Evolutionary conservation across 2,329 filamentous ascomycete species (phyloP).

Genomic region (Scedosporium aurantiacum): DNA sequence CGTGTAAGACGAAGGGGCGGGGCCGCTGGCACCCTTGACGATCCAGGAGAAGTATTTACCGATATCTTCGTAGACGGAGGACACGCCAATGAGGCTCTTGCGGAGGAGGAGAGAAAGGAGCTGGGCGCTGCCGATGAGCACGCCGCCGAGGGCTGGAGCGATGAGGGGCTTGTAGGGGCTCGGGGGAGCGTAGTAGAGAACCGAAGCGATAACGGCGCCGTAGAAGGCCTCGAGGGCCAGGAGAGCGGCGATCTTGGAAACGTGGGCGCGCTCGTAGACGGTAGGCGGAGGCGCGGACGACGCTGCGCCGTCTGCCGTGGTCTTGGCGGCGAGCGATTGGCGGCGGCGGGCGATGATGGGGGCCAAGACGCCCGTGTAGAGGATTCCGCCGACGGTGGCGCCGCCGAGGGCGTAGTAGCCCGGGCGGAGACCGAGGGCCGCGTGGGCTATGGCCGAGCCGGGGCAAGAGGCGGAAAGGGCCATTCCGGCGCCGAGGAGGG

Average conservation of each 20-base stretch:
- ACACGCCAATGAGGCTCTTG: slow-evolving; percentile 46
- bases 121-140: slow-evolving; percentile 48
- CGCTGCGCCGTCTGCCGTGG: not conserved
- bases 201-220: slow-evolving; percentile 23
- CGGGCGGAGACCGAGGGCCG: slow-evolving; percentile 39
- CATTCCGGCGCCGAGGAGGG: slow-evolving; percentile 55
- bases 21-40: slow-evolving; percentile 16
- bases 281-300: slow-evolving; percentile 14
- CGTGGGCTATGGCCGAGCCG: slow-evolving; percentile 52
- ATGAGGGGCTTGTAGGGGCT: slow-evolving; percentile 23
- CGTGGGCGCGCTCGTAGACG: slow-evolving; percentile 28
- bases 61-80: slow-evolving; percentile 48
- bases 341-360: slow-evolving; percentile 20
- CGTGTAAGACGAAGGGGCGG: slow-evolving; percentile 22
- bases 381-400: slow-evolving; percentile 41
- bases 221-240: slow-evolving; percentile 32
- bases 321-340: slow-evolving; percentile 14
- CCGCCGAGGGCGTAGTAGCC: slow-evolving; percentile 44
- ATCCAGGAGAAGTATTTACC: slow-evolving; percentile 42
- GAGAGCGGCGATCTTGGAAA: slow-evolving; percentile 25
- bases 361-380: slow-evolving; percentile 35
- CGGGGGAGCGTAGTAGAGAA: slow-evolving; percentile 20
- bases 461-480: slow-evolving; percentile 54
- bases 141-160: slow-evolving; percentile 41
- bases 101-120: slow-evolving; percentile 42